phyloP scores from a whole-genome alignment of 192 early-diverging fungal species.

The Coemansia biformis region DNA sequence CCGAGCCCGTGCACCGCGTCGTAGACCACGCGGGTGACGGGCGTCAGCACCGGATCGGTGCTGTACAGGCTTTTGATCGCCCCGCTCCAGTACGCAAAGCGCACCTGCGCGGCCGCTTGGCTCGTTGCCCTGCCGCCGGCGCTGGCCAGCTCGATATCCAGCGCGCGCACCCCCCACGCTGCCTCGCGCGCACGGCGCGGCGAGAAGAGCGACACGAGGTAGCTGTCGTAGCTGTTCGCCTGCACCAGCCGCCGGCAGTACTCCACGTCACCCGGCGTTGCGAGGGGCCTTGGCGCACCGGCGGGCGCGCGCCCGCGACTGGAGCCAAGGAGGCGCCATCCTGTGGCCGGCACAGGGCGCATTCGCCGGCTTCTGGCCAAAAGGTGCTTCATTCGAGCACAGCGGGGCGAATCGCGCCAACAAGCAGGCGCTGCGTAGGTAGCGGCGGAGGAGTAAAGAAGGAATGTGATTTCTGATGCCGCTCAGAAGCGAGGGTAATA shows the following conservation, averaged over 20 bases:
- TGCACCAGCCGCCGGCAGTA: slow-evolving; percentile 46
- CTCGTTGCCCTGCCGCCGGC: slow-evolving; percentile 70
- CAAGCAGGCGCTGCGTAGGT: too few relatives aligned
- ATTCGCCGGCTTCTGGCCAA: too few relatives aligned
- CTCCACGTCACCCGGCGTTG: slow-evolving; percentile 25
- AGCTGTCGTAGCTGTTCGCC: slow-evolving; percentile 72
- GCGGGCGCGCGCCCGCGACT: neutral
- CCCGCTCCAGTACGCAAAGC: slow-evolving; percentile 87
- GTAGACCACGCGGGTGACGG: slow-evolving; percentile 64
- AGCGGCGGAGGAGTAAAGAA: too few relatives aligned
- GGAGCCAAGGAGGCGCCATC: too few relatives aligned
- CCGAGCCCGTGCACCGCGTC: slow-evolving; percentile 53
- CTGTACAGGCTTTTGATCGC: slow-evolving; percentile 63
- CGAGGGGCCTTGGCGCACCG: neutral
- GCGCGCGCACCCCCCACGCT: slow-evolving; percentile 74
- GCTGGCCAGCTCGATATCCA: slow-evolving; percentile 84
- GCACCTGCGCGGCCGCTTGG: slow-evolving; percentile 65
- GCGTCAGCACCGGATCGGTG: slow-evolving; percentile 68
- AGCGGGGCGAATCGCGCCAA: too few relatives aligned
- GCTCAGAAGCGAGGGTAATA: too few relatives aligned
- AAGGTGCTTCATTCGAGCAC: too few relatives aligned
- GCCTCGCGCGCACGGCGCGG: slow-evolving; percentile 60
- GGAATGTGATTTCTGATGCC: too few relatives aligned
- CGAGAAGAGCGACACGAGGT: slow-evolving; percentile 71
- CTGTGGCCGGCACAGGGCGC: too few relatives aligned